Base-by-base conservation (phyloP, 495 filamentous ascomycete species). In the Emericellopsis terricola region DNA sequence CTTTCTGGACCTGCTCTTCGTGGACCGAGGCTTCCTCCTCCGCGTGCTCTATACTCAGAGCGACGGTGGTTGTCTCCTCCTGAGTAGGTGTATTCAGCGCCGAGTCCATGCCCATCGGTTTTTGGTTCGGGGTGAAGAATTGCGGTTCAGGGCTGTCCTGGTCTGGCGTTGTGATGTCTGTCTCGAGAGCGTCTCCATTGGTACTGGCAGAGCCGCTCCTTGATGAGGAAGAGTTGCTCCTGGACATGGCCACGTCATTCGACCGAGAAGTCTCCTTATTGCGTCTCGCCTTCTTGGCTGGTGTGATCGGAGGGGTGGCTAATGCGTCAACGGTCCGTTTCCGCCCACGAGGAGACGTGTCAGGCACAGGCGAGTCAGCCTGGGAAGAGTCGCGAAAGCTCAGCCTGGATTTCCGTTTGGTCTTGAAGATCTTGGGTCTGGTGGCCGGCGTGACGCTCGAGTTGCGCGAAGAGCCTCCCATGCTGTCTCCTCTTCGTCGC, bases 391-490 rank as follows among this genome's bases (percentile, higher is more conserved):
- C 3, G 44, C 46, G 15, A 2, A 7, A 13, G n/a, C 7, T 8
- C 14, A 16, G 29, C 14, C 24, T 13, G 20, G 14, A 51, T 37
- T 51, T 55, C 17, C 46, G 42, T 28, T 47, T 44, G 0, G 41
- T 46, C 41, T 56, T 57, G 10, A 53, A 33, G 17, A 66, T 40
- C 8, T 55, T 47, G 4, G 62, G 62, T 3, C 62, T 54, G 29
- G 64, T 61, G 27, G 61, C 62, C 11, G 62, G 60, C 0, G 58
- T 60, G 32, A 64, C 57, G 0, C 60, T 65, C 1, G 62, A 50
- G 0, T 59, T 61, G 35, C 61, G 47, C 10, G 62, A 66, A 8
- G 47, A 39, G 15, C 48, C 53, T 4, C 42, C 34, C 20, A 43
- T 45, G 30, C 57, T 64, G 5, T 59, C 53, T 24, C 56, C 57